These are phyloP conservation scores for Aureobasidium lini DNA, from an alignment of 2,329 filamentous ascomycete species.

Conservation along the genomic window DNA sequence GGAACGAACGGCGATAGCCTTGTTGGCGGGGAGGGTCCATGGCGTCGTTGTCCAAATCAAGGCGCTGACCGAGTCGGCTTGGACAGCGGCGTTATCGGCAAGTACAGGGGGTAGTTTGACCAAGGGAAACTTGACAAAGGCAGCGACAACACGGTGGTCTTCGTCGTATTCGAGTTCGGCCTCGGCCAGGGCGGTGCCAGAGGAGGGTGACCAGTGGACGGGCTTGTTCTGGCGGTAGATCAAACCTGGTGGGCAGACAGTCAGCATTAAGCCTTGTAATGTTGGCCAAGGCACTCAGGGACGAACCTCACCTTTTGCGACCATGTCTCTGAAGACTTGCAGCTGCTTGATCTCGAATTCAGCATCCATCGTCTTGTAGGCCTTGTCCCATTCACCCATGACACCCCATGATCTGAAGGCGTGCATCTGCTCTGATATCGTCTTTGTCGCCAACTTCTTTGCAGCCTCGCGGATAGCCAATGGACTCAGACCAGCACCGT, in stretches of 20 bases:
- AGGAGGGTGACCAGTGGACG: conserved; percentile 80
- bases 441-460: conserved; percentile 57
- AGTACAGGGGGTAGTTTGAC: conserved; percentile 39
- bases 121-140: conserved; percentile 75
- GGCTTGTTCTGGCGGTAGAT: conserved; percentile 75
- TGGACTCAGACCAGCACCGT: conserved; percentile 28
- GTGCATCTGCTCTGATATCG: conserved; percentile 64
- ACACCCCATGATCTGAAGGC: conserved; percentile 67
- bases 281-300: background rate
- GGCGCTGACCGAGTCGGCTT: conserved; percentile 55
- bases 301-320: conserved; percentile 44
- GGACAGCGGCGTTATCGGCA: conserved; percentile 25
- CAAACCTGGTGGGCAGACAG: conserved; percentile 40
- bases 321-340: conserved; percentile 67
- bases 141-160: conserved; percentile 61
- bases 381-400: conserved; percentile 72
- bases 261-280: background rate
- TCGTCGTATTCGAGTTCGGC: conserved; percentile 80
- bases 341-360: conserved; percentile 69
- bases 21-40: conserved; percentile 92
- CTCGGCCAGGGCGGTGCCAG: conserved; percentile 71
- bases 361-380: conserved; percentile 73
- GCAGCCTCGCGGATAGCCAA: conserved; percentile 59
- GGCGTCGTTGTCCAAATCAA: conserved; percentile 98
- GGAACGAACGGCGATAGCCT: conserved; percentile 73